Evolutionary conservation across 257 asterid species (phyloP), one percentile per base, ranked within the genome.

Genomic region (Solanum arcanum): DNA sequence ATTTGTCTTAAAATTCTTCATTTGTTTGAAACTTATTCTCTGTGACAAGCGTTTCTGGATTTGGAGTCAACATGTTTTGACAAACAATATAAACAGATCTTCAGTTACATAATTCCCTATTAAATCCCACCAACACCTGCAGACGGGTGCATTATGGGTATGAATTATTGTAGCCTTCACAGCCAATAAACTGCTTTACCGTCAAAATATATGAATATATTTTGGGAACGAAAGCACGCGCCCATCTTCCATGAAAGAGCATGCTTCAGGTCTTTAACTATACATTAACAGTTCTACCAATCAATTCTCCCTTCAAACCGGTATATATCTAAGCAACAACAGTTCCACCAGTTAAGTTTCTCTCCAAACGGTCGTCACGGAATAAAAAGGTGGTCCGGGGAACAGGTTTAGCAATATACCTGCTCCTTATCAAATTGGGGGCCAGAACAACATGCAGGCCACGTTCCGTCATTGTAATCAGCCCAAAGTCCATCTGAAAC

Each of bases 401-500:
- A 49, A 83, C 73, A 31, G 85, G 21, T 7, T 47, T 25, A 83
- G 68, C 47, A 27, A 21, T 5, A 12, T 90, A 95, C 99, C 98
- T 95, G 92, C 87, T 90, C 93, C 75, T 64, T 87, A 80, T 94
- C 92, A 89, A 94, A 96, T 83, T 68, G 87, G 90, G 92, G 89
- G 87, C 97, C 96, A n/a, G 83, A 81, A 89, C 99, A 96, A 87
- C 99, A 96, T 41, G 98, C 77, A 42, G 99, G 99, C 99, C 99
- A 96, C 25, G 94, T 89, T 87, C 98, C 99, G 47, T 96, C 99
- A 87, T 96, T 94, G 88, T 96, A 96, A 87, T 96, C 96, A 59
- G 96, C 76, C 99, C 99, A 96, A 41, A 96, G 97, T 88, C 99
- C 99, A 93, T 96, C 99, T 96, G 91, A 89, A 91, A n/a, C 68